These are phyloP conservation scores for Hsuehochloa calcarea DNA, from an alignment of 176 grass and related monocot genomes.

Conservation along the genomic window DNA sequence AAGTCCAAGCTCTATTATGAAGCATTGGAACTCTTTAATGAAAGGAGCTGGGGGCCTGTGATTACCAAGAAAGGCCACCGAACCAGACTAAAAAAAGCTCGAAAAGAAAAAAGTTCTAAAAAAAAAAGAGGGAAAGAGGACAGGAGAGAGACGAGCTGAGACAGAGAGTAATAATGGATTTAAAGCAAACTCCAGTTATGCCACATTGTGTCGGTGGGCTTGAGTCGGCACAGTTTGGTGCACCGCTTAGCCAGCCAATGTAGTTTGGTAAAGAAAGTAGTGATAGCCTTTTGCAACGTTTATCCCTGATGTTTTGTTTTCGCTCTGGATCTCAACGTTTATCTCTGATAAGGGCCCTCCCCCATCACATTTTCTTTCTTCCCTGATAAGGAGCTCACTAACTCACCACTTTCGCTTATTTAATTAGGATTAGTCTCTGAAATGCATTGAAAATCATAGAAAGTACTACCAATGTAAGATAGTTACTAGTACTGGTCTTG, in stretches of 20 bases:
- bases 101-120: background rate
- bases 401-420: background rate
- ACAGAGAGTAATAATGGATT: background rate
- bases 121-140: constrained; percentile 6
- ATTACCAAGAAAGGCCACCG: background rate
- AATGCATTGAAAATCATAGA: background rate
- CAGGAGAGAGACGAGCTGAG: background rate
- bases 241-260: background rate
- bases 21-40: background rate
- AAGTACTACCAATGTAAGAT: too few relatives aligned
- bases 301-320: background rate
- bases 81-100: constrained; percentile 2
- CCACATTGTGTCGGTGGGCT: constrained; percentile 32
- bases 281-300: background rate
- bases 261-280: background rate
- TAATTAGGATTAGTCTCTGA: background rate
- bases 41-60: constrained; percentile 23
- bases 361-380: too few relatives aligned
- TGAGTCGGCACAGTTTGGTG: constrained; percentile 17
- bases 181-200: background rate
- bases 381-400: background rate
- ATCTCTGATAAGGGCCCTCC: background rate
- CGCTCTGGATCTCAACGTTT: background rate
- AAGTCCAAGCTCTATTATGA: too few relatives aligned
- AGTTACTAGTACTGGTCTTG: background rate